Conservation (phyloP, 805 yeast species). For the Saccharomycodes ludwigii region DNA sequence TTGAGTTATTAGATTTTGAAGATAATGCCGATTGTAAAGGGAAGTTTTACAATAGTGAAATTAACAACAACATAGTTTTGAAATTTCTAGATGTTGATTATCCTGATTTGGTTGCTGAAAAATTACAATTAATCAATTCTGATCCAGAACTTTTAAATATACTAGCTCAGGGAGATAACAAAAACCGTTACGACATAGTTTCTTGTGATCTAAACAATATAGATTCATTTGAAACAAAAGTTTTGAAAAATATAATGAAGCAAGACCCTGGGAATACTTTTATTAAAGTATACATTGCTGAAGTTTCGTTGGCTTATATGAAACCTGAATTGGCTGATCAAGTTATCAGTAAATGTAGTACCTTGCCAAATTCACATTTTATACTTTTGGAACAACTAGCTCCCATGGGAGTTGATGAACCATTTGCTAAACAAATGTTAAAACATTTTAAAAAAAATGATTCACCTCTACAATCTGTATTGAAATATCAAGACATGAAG, state of each 20-base stretch:
- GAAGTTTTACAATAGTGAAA: no score
- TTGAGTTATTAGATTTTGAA: conserved; percentile 30
- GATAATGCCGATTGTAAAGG: conserved; percentile 12
- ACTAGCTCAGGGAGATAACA: conserved; percentile 24
- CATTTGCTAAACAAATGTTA: conserved; percentile 67
- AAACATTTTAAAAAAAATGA: conserved; percentile 52
- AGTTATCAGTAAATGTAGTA: conserved; percentile 36
- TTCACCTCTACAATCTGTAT: conserved; percentile 59
- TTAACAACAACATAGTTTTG: conserved; percentile 23
- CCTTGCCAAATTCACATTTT: conserved; percentile 42
- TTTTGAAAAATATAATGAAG: conserved; percentile 9
- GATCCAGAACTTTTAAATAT: conserved; percentile 35
- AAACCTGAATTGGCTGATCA: conserved; percentile 50
- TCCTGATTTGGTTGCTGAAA: conserved; percentile 50
- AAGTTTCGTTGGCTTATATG: conserved; percentile 78
- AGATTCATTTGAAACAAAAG: conserved; percentile 22
- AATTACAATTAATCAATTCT: conserved; percentile 37
- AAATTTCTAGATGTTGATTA: conserved; percentile 64
- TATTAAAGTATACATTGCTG: conserved; percentile 57
- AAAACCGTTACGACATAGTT: conserved; percentile 35
- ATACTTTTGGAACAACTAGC: conserved; percentile 58
- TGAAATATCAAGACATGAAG: conserved; percentile 36
- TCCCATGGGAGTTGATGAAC: conserved; percentile 50
- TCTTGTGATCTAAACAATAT: conserved; percentile 56
- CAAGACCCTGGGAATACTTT: conserved; percentile 21